Base-by-base conservation (phyloP, 2,329 filamentous ascomycete species). In the Monosporascus sp. region DNA sequence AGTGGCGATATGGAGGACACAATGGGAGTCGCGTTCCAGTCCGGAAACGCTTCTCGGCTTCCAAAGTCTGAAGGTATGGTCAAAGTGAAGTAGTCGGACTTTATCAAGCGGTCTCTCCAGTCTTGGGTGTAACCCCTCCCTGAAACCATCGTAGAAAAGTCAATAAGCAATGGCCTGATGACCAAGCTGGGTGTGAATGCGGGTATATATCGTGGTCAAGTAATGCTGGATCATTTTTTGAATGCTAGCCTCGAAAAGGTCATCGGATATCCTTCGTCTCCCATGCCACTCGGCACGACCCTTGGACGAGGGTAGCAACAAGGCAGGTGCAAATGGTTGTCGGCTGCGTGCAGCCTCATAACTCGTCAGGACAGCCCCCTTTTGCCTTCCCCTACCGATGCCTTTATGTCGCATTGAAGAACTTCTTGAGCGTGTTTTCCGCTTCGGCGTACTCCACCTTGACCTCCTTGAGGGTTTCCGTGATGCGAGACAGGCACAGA, bases 371-470 rank as follows among this genome's bases (percentile, higher is more conserved):
- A 24, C 42, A 31, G 48, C 51, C 53, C 53, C 46, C 50, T 54
- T 54, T 25, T 52, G 51, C 46, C 44, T 45, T 39, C 53, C 51
- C 39, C 47, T 41, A 18, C 52, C 46, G 51, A 42, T 47, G 34
- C 45, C 47, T 25, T 51, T 65, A 65, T 46, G 60, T 54, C 47
- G 62, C 60, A 49, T 61, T 62, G 69, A 88, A 96, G 70, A 90
- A 96, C 60, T 79, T 74, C 67, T 76, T 81, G 65, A 99, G 80
- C 54, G 83, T 78, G 58, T 74, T 78, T 71, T 92, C 85, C 49
- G 88, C 88, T 51, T 89, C 85, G 47, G 76, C 69, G 70, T 91
- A 96, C 65, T 96, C 91, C 55, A 75, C 70, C 76, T 92, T 91
- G 56, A 90, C 88, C 46, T 81, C 76, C 47, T 76, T 74, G 57